Conservation (phyloP, 352 stramenopile species). For the Pythium pyrilobum region DNA sequence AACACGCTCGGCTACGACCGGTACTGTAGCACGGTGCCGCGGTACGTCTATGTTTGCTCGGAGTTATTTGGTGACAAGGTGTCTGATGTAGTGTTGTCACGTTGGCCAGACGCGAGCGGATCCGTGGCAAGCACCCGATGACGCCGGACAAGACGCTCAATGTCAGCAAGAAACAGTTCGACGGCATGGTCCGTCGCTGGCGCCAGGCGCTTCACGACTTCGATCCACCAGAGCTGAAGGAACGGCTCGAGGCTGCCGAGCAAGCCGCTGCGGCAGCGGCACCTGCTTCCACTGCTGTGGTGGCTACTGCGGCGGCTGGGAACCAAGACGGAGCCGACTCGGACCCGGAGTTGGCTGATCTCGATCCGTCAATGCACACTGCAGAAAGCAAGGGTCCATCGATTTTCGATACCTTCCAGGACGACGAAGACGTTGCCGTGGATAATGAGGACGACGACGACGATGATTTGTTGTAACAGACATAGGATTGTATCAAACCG, state of each 20-base stretch:
- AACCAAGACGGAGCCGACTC: not conserved
- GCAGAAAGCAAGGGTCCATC: constrained; percentile 19
- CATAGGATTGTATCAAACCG: constrained; percentile 11
- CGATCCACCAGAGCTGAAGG: constrained; percentile 58
- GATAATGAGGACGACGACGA: constrained; percentile 47
- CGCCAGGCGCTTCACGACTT: constrained; percentile 76
- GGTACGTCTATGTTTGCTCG: constrained; percentile 17
- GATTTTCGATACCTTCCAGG: constrained; percentile 72
- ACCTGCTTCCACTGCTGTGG: not conserved
- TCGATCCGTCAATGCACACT: constrained; percentile 18
- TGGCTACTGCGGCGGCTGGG: no score
- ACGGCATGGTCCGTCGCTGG: constrained; percentile 73
- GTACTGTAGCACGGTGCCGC: constrained; percentile 65
- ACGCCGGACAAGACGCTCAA: constrained; percentile 76
- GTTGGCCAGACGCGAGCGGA: constrained; percentile 37
- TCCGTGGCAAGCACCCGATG: constrained; percentile 49
- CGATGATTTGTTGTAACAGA: constrained; percentile 59
- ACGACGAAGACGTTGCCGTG: constrained; percentile 35
- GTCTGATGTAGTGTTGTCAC: no score
- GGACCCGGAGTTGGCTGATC: constrained; percentile 21
- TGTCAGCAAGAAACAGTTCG: constrained; percentile 81
- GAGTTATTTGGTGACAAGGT: not conserved
- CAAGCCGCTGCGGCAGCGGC: not conserved
- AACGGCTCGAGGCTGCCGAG: constrained; percentile 11
- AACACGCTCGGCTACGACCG: constrained; percentile 90